These are phyloP conservation scores for Lecanicillium sp. DNA, from an alignment of 2,329 filamentous ascomycete species.

Conservation along the genomic window DNA sequence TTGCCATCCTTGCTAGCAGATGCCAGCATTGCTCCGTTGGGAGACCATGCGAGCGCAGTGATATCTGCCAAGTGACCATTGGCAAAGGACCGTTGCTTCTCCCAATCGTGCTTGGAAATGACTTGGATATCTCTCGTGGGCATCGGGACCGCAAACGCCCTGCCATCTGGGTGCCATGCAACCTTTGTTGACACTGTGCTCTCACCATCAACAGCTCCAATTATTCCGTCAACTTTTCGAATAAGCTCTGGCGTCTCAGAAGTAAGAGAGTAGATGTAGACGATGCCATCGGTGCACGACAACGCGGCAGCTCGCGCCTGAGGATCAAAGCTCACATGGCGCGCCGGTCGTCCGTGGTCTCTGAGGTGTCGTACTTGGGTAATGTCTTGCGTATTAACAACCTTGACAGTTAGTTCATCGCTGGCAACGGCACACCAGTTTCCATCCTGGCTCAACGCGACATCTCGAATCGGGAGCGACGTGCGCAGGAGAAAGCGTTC, in stretches of 20 bases:
- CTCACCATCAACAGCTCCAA: slow-evolving; percentile 69
- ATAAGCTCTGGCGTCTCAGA: slow-evolving; percentile 73
- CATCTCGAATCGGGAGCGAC: slow-evolving; percentile 77
- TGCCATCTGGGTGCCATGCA: slow-evolving; percentile 90
- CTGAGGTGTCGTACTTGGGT: slow-evolving; percentile 67
- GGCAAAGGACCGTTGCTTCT: slow-evolving; percentile 70
- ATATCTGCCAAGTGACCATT: slow-evolving; percentile 77
- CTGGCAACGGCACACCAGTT: slow-evolving; percentile 94
- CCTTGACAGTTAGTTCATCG: slow-evolving; percentile 85
- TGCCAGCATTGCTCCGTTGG: slow-evolving; percentile 82
- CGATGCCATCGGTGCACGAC: slow-evolving; percentile 78
- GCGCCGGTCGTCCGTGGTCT: slow-evolving; percentile 80
- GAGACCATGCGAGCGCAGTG: slow-evolving; percentile 84
- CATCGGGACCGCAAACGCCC: slow-evolving; percentile 80
- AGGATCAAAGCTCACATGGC: slow-evolving; percentile 83
- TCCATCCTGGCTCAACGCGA: slow-evolving; percentile 71
- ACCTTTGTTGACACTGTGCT: slow-evolving; percentile 62
- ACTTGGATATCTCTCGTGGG: slow-evolving; percentile 76
- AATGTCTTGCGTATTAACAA: slow-evolving; percentile 77
- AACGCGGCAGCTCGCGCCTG: slow-evolving; percentile 67
- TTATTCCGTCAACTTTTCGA: slow-evolving; percentile 77
- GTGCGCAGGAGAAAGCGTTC: slow-evolving; percentile 77
- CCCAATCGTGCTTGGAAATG: slow-evolving; percentile 84
- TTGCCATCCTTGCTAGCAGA: slow-evolving; percentile 60
- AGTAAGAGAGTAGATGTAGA: slow-evolving; percentile 83